phyloP scores from a whole-genome alignment of 176 grass and related monocot species.

The Phragmites australis region DNA sequence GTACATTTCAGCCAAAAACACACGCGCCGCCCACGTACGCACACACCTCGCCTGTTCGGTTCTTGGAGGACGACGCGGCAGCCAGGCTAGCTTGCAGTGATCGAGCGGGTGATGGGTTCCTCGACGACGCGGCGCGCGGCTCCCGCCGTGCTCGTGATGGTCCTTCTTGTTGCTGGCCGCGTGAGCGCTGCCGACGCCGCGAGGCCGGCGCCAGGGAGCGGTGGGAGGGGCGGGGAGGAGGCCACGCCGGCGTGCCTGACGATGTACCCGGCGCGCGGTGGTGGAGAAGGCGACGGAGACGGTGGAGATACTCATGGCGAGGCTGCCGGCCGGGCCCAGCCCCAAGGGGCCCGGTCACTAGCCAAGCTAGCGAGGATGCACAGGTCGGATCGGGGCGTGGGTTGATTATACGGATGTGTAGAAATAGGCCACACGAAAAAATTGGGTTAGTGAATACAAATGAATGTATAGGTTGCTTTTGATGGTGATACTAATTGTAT shows the following conservation, averaged over 20 bases:
- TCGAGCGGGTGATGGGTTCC: neutral
- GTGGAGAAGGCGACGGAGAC: slow-evolving; percentile 36
- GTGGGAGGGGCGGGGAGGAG: neutral
- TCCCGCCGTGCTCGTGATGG: neutral
- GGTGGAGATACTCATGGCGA: slow-evolving; percentile 61
- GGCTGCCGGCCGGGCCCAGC: slow-evolving; percentile 66
- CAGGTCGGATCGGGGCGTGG: no score
- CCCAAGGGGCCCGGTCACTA: slow-evolving; percentile 66
- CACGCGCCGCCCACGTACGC: neutral
- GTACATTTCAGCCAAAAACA: neutral
- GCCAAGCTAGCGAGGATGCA: neutral
- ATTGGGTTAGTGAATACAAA: neutral
- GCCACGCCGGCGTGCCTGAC: neutral
- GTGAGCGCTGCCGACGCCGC: neutral
- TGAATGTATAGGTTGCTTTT: neutral
- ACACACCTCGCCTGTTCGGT: neutral
- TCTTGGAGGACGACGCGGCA: neutral
- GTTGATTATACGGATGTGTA: neutral
- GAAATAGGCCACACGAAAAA: neutral
- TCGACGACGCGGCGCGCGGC: neutral
- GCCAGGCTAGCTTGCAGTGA: neutral
- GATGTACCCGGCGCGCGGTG: slow-evolving; percentile 22
- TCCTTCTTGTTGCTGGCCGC: neutral
- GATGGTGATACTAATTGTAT: neutral
- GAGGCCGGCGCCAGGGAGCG: slow-evolving; percentile 8